Base-by-base conservation (phyloP, 192 early-diverging fungal species). In the Phlyctochytrium arcticum region DNA sequence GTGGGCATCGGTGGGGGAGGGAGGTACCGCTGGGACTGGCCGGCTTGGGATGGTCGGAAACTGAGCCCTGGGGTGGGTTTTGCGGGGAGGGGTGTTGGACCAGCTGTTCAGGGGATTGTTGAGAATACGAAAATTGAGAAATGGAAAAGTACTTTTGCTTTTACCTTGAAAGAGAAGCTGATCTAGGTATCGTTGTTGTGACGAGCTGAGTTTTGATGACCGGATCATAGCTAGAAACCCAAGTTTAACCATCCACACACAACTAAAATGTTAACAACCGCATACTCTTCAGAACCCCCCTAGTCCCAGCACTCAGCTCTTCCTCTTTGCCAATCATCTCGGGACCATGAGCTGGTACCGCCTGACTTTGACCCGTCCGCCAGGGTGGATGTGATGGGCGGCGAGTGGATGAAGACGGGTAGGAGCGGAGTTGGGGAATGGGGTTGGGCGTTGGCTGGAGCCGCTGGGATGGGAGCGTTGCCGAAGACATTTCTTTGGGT, bases 201-300 rank as follows among this genome's bases (percentile, higher is more conserved):
- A 63, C 26, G 33, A 46, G 1, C 62, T 61, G 32, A 80, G 75
- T 62, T 80, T 80, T n/a, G 79, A 80, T 3, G 66, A 7, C 17
- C 62, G 66, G 75, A 80, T 80, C 75, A 80, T 77, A 30, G 69
- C 78, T 78, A 42, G 3, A 50, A n/a, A n/a, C n/a, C n/a, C n/a
- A n/a, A n/a, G n/a, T n/a, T n/a, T n/a, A n/a, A 53, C 27, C 35
- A 1, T 39, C 24, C 2, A 73, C 26, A 55, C 19, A 37, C 26
- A 27, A 58, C n/a, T 1, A 35, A 27, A 30, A n/a, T 17, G 48
- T 29, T 4, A 64, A 24, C 29, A 0, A 29, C 23, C 17, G 33
- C 60, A 21, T 64, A 77, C 78, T 66, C 71, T 80, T 80, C 17
- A 80, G 50, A 15, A 80, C 57, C n/a, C 31, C 32, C 48, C 69